Evolutionary conservation across 2,329 filamentous ascomycete species (phyloP).

Genomic region (Scleromitrula shiraiana): DNA sequence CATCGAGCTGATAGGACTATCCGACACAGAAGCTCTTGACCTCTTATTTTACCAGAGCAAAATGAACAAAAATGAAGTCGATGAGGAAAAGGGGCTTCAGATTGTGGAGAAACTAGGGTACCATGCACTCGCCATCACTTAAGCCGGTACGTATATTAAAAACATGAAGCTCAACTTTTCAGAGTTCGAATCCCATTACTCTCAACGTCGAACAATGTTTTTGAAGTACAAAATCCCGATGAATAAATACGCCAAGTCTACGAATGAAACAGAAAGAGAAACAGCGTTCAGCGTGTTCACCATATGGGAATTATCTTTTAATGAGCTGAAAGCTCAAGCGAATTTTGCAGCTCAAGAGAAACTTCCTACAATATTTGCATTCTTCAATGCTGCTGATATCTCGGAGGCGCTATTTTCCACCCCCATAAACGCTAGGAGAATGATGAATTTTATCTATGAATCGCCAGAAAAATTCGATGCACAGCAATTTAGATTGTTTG

Average conservation of each 20-base stretch:
- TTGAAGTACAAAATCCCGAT: conserved; percentile 10
- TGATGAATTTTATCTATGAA: too few relatives aligned
- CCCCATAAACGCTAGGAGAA: too few relatives aligned
- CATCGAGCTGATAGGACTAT: not conserved
- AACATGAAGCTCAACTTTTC: conserved; percentile 6
- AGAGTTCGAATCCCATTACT: conserved; percentile 14
- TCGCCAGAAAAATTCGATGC: too few relatives aligned
- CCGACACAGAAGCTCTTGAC: conserved; percentile 7
- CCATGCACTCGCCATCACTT: conserved; percentile 19
- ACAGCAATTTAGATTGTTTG: not conserved
- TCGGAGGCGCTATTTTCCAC: conserved; percentile 15
- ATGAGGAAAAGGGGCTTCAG: not conserved
- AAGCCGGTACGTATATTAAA: conserved; percentile 20
- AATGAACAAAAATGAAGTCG: not conserved
- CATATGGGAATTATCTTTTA: conserved; percentile 22
- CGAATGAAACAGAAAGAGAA: not conserved
- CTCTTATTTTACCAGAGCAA: not conserved
- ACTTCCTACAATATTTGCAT: conserved; percentile 16
- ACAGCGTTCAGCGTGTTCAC: conserved; percentile 14
- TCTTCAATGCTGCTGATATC: conserved; percentile 17
- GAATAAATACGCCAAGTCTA: conserved; percentile 11
- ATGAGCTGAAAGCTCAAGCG: conserved; percentile 10
- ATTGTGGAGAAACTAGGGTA: conserved; percentile 11
- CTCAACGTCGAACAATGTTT: conserved; percentile 8
- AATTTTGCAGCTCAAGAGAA: conserved; percentile 1